Percentiles rank a stretch among this genome's conserved stretches.
These are phyloP conservation scores for Spinacia oleracea DNA, from an alignment of 179 eudicot genomes.

Conservation along the genomic window DNA sequence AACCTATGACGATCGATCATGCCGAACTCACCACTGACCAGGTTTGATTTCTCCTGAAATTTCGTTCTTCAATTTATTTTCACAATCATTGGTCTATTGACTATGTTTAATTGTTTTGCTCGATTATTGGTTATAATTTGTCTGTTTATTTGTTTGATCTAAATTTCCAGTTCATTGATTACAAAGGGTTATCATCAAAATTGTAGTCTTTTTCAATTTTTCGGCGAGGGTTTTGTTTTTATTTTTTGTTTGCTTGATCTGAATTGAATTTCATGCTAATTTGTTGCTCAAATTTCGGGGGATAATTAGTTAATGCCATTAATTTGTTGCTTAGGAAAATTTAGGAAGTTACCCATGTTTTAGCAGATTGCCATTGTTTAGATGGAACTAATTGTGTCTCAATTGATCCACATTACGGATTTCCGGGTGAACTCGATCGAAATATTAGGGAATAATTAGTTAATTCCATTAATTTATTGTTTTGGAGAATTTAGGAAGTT, in stretches of 20 bases:
- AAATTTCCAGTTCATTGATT: not conserved
- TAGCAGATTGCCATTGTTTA: conserved; percentile 2
- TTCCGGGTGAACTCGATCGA: not conserved
- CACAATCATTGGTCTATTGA: conserved; percentile 2
- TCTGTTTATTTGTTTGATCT: conserved; percentile 2
- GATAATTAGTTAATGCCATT: not conserved
- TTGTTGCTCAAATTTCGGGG: not conserved
- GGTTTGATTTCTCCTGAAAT: conserved; percentile 29
- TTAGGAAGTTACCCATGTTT: not conserved
- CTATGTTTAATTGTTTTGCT: not conserved
- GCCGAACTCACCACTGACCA: conserved; percentile 70
- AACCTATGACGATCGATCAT: conserved; percentile 58
- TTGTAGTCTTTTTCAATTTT: not conserved
- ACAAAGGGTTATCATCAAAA: not conserved
- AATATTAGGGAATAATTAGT: not conserved
- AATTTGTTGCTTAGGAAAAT: not conserved
- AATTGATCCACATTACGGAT: not conserved
- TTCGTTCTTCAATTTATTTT: not conserved
- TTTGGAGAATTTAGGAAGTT: not conserved
- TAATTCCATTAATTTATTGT: not conserved
- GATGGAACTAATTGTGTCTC: not conserved
- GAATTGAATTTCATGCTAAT: not conserved
- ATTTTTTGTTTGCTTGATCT: not conserved
- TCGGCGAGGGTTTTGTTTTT: not conserved
- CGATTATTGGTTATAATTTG: not conserved